Conservation (phyloP, 2,329 filamentous ascomycete species). For the Verticillium longisporum region DNA sequence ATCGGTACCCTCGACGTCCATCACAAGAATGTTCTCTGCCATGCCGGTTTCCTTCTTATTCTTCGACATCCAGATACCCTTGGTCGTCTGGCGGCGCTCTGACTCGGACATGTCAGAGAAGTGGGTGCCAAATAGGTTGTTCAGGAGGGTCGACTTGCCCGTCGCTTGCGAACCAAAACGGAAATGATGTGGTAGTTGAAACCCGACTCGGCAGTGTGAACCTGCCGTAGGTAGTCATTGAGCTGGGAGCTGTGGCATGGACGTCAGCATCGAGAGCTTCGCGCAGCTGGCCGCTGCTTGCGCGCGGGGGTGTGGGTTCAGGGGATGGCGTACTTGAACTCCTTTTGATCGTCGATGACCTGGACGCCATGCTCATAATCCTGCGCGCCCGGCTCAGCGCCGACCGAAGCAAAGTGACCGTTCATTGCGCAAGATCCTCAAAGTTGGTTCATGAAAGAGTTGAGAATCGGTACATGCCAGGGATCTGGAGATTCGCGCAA, state of each 20-base stretch:
- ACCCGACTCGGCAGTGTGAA: constrained; percentile 76
- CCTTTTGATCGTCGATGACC: constrained; percentile 92
- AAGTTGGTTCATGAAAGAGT: background rate
- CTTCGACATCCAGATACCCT: constrained; percentile 99
- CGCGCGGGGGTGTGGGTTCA: background rate
- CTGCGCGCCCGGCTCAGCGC: constrained; percentile 55
- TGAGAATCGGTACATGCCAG: background rate
- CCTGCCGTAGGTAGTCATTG: constrained; percentile 72
- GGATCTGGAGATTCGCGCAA: background rate
- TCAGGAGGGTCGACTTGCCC: constrained; percentile 94
- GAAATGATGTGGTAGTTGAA: constrained; percentile 99
- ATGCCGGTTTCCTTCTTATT: constrained; percentile 71
- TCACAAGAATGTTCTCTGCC: constrained; percentile 97
- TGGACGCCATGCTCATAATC: constrained; percentile 92
- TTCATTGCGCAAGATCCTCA: constrained; percentile 47
- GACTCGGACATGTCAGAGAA: constrained; percentile 98
- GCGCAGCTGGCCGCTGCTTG: background rate
- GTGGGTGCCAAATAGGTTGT: constrained; percentile 88
- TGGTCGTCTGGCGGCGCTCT: constrained; percentile 92
- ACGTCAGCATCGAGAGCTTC: background rate
- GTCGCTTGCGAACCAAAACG: constrained; percentile 97
- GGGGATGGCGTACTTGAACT: constrained; percentile 72
- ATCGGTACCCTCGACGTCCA: constrained; percentile 98
- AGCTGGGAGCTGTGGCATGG: constrained; percentile 56
- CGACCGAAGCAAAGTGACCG: constrained; percentile 71